Percentiles rank a stretch among this genome's conserved stretches.
These are phyloP conservation scores for Zymoseptoria pseudotritici DNA, from an alignment of 2,329 filamentous ascomycete genomes.

Conservation along the genomic window DNA sequence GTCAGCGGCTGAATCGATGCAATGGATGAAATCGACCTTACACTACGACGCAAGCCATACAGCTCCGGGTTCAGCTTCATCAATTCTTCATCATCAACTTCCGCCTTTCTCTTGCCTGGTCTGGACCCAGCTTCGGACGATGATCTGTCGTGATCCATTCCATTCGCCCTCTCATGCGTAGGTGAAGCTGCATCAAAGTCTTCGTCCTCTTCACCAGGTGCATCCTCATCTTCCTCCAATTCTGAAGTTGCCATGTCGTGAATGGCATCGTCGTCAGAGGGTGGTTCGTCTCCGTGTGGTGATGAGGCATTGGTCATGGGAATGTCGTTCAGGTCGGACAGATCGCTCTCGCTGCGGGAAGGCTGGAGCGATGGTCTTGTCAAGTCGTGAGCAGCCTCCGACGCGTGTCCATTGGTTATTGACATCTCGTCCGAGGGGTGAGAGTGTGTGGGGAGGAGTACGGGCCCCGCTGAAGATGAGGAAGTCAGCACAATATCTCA, in stretches of 20 bases:
- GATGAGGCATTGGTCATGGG: slow-evolving; percentile 37
- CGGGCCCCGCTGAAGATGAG: slow-evolving; percentile 49
- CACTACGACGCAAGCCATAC: slow-evolving; percentile 88
- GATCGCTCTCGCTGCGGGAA: slow-evolving; percentile 63
- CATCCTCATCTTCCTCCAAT: slow-evolving; percentile 44
- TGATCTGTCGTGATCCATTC: slow-evolving; percentile 53
- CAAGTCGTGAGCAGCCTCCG: slow-evolving; percentile 46
- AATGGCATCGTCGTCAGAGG: slow-evolving; percentile 37
- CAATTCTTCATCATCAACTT: slow-evolving; percentile 60
- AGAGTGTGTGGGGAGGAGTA: slow-evolving; percentile 56
- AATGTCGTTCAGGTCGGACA: slow-evolving; percentile 61
- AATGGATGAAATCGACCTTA: slow-evolving; percentile 41
- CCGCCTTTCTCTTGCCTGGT: slow-evolving; percentile 61
- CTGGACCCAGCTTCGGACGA: slow-evolving; percentile 64
- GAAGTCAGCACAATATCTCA: slow-evolving; percentile 36
- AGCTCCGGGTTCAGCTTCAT: slow-evolving; percentile 89
- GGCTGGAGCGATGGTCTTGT: slow-evolving; percentile 38
- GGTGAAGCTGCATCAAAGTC: slow-evolving; percentile 68
- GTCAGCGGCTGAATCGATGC: slow-evolving; percentile 27
- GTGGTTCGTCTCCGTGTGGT: slow-evolving; percentile 34
- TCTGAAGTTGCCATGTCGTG: slow-evolving; percentile 39
- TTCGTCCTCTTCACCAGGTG: slow-evolving; percentile 47
- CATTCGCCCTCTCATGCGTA: slow-evolving; percentile 33
- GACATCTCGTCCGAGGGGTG: slow-evolving; percentile 40
- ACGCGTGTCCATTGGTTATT: slow-evolving; percentile 60